Evolutionary conservation across 805 yeast genomes (phyloP).

Genomic region (Cyberlindnera veronae): DNA sequence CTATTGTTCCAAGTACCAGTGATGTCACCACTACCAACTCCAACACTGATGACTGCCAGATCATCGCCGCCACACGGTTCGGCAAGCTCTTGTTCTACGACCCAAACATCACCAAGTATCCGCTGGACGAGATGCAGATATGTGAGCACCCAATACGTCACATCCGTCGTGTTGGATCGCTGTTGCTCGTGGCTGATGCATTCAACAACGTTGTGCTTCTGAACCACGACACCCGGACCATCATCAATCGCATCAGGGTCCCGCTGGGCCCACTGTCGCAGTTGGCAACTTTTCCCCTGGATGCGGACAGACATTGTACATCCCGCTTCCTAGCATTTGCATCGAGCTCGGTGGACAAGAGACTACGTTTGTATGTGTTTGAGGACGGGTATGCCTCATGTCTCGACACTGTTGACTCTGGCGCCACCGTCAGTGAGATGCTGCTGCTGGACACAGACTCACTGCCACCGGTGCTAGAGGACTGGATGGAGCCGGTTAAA

Average conservation of each 20-base stretch:
- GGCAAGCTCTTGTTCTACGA: constrained; percentile 22
- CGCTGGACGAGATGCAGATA: constrained; percentile 22
- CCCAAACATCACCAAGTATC: constrained; percentile 19
- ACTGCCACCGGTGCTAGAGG: constrained; percentile 3
- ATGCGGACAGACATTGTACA: constrained; percentile 1
- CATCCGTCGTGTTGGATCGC: constrained; percentile 6
- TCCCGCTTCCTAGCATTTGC: constrained; percentile 11
- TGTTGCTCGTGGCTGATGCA: constrained; percentile 20
- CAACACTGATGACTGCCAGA: constrained; percentile 11
- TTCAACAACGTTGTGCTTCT: constrained; percentile 21
- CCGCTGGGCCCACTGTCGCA: constrained; percentile 24
- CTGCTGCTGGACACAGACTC: constrained; percentile 4
- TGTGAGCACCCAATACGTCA: constrained; percentile 24
- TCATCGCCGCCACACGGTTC: constrained; percentile 25
- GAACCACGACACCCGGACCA: constrained; percentile 7
- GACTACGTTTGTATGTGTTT: constrained; percentile 11
- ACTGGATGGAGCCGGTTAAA: constrained; percentile 8
- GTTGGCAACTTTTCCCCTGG: constrained; percentile 7
- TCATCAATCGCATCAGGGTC: constrained; percentile 16
- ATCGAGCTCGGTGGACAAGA: constrained; percentile 15
- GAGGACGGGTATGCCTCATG: constrained; percentile 15
- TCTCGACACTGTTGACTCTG: constrained; percentile 5
- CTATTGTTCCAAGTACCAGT: constrained; percentile 5
- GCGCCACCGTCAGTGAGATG: constrained; percentile 10
- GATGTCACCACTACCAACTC: too few relatives aligned